Base-by-base conservation (phyloP, 805 yeast species). In the Cyberlindnera veronae region DNA sequence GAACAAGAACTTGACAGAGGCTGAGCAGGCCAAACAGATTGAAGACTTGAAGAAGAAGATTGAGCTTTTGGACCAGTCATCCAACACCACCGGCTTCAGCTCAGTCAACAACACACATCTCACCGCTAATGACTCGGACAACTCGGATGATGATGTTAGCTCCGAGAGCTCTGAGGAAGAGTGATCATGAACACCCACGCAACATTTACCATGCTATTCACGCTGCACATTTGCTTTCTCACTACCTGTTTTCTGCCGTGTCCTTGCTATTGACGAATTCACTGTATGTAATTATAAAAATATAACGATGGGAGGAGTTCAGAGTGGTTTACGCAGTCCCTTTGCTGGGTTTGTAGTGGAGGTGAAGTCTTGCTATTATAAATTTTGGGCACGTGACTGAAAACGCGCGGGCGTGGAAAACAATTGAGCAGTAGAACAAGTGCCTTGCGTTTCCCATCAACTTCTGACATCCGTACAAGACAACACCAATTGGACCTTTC, bases 101-200 rank as follows among this genome's bases (percentile, higher is more conserved):
- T 20, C 26, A 4, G 8, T 20, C 26, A 31, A 20, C 34, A 34
- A 26, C 24, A 34, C 38, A 19, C 11, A 17, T 15, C 14, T 13
- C n/a, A 64, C 62, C 29, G 63, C 61, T 27, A 55, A 57, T 39
- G 67, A 61, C 39, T 64, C 62, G 32, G 68, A 67, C 27, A 67
- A 62, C 37, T 69, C 73, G 33, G 73, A 71, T 44, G 81, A 73
- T 42, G 84, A 78, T 49, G 73, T 68, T 42, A 79, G 77, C 49
- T 83, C 80, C 42, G 79, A 74, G 61, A 78, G 84, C 58, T 74
- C 81, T 6, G 90, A 82, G 62, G 91, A 84, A 63, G 90, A 83
- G 62, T 81, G 62, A 44, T 29, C 3, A 15, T 17, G 16, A 15
- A 28, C 32, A 27, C 36, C 15, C 14, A 10, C 19, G 3, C 19